Percentiles rank a stretch among this genome's conserved stretches.
phyloP scores from a whole-genome alignment of 2,329 filamentous ascomycete genomes.

The Exophiala alcalophila region DNA sequence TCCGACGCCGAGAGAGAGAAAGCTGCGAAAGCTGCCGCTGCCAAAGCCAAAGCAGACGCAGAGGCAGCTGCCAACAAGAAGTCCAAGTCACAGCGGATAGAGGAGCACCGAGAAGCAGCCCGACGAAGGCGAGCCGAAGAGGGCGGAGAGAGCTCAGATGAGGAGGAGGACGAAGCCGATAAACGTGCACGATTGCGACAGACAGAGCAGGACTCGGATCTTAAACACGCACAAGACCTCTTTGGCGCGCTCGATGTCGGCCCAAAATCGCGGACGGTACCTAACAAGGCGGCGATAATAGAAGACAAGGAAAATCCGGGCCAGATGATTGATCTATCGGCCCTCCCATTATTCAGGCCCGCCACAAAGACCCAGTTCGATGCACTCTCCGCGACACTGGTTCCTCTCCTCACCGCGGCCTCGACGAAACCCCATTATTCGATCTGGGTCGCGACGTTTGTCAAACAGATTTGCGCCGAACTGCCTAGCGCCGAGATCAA shows the following conservation, averaged over 20 bases:
- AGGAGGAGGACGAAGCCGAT: conserved; percentile 71
- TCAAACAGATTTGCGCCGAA: conserved; percentile 82
- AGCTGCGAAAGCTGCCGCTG: conserved; percentile 78
- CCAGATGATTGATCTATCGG: conserved; percentile 75
- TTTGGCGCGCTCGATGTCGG: conserved; percentile 74
- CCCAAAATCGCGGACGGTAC: conserved; percentile 65
- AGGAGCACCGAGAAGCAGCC: conserved; percentile 69
- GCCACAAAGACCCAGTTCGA: conserved; percentile 83
- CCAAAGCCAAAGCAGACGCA: conserved; percentile 84
- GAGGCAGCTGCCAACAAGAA: conserved; percentile 90
- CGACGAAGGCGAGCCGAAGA: conserved; percentile 58
- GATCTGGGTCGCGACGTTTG: conserved; percentile 86
- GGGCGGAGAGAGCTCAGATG: conserved; percentile 58
- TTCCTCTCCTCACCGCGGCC: conserved; percentile 71
- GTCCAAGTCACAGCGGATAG: conserved; percentile 78
- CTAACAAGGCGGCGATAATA: conserved; percentile 64
- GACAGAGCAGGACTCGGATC: conserved; percentile 82
- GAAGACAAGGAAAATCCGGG: conserved; percentile 70
- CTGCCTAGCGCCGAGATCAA: conserved; percentile 92
- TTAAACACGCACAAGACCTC: conserved; percentile 85
- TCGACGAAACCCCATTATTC: conserved; percentile 86
- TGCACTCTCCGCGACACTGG: conserved; percentile 71
- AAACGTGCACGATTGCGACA: conserved; percentile 70
- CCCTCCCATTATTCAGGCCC: conserved; percentile 83
- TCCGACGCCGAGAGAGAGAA: conserved; percentile 97